These are phyloP conservation scores for Diplocarpon rosae DNA, from an alignment of 2,329 filamentous ascomycete genomes.

Conservation along the genomic window DNA sequence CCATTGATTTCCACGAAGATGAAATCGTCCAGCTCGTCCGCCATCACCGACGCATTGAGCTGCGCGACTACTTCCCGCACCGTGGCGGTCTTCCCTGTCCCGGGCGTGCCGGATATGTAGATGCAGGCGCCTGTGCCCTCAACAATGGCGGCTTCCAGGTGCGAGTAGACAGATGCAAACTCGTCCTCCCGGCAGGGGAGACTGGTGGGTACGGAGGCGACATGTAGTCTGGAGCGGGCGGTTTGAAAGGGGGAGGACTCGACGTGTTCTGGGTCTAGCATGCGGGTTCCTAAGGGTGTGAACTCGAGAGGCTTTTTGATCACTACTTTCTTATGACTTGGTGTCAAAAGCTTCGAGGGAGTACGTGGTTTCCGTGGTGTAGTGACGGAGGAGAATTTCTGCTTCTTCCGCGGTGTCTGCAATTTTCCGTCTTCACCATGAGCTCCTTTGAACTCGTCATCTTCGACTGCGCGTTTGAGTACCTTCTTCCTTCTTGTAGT, in stretches of 20 bases:
- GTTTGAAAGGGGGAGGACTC: constrained; percentile 84
- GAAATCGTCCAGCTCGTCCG: constrained; percentile 93
- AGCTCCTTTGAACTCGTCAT: constrained; percentile 29
- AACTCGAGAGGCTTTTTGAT: constrained; percentile 89
- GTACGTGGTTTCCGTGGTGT: constrained; percentile 30
- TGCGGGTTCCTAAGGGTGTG: constrained; percentile 82
- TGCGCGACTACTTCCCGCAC: constrained; percentile 89
- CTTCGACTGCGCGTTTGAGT: constrained; percentile 22
- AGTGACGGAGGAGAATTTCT: constrained; percentile 34
- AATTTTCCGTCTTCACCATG: constrained; percentile 21
- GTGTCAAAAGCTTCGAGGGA: constrained; percentile 39
- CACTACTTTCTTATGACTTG: constrained; percentile 55
- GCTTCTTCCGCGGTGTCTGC: constrained; percentile 45
- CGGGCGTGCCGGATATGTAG: constrained; percentile 97
- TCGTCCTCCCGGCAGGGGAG: constrained; percentile 88
- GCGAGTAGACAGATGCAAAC: constrained; percentile 83
- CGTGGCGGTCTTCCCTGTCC: constrained; percentile 94
- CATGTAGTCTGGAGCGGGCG: constrained; percentile 79
- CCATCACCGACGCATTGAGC: constrained; percentile 74
- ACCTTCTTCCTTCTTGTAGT: constrained; percentile 39
- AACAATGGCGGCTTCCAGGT: constrained; percentile 86
- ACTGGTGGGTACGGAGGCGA: constrained; percentile 81
- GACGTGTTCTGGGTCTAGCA: constrained; percentile 63
- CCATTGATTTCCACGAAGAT: constrained; percentile 99
- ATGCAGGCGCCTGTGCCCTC: constrained; percentile 93